Conservation (phyloP, 1,284 basidiomycete genomes). For the Cutaneotrichosporon spelunceum region DNA sequence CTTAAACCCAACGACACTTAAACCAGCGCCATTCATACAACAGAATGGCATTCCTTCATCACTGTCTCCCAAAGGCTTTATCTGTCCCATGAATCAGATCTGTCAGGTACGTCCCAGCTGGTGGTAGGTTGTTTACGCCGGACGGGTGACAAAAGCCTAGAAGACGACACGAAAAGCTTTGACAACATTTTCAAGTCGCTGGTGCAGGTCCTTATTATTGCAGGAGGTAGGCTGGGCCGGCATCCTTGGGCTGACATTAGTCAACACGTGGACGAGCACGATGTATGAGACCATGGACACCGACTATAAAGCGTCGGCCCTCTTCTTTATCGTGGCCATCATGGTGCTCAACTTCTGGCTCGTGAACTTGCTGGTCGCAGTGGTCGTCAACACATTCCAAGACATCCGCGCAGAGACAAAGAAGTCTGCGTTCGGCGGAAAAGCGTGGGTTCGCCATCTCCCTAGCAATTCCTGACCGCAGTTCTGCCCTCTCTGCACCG, state of each 20-base stretch:
- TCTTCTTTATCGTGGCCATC: slow-evolving; percentile 83
- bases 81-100: slow-evolving; percentile 75
- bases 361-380: slow-evolving; percentile 91
- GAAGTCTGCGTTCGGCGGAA: slow-evolving; percentile 88
- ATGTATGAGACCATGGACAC: slow-evolving; percentile 93
- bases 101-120: slow-evolving; percentile 62
- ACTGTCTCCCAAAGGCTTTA: slow-evolving; percentile 67
- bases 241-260: slow-evolving; percentile 20
- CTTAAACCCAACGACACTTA: slow-evolving; percentile 60
- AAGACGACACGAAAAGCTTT: slow-evolving; percentile 71
- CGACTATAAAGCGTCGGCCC: slow-evolving; percentile 80
- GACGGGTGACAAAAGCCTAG: slow-evolving; percentile 59
- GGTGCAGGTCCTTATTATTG: slow-evolving; percentile 81
- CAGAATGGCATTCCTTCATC: slow-evolving; percentile 45
- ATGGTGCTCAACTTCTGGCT: slow-evolving; percentile 90
- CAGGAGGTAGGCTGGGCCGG: slow-evolving; percentile 61
- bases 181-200: slow-evolving; percentile 83
- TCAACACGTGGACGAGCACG: slow-evolving; percentile 56
- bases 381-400: slow-evolving; percentile 92
- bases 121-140: background rate
- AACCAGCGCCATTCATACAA: slow-evolving; percentile 31
- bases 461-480: background rate
- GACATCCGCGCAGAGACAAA: slow-evolving; percentile 84
- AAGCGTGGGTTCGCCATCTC: slow-evolving; percentile 52
- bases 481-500: slow-evolving; percentile 28